Evolutionary conservation across 495 filamentous ascomycete species (phyloP), one percentile per base, ranked within the genome.

Genomic region (Xylaria cubensis): DNA sequence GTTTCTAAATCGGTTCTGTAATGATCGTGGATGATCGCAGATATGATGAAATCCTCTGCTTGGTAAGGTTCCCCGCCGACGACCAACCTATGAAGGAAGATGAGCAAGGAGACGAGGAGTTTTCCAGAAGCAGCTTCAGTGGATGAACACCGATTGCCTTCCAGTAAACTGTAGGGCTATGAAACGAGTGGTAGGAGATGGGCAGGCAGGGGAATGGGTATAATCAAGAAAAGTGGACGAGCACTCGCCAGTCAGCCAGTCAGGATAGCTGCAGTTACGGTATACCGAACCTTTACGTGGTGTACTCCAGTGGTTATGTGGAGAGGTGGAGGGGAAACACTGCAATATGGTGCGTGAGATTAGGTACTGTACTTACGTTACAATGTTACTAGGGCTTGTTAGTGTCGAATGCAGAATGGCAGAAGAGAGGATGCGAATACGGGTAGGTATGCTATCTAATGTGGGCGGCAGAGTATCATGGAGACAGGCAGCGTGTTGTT

Each of bases 221-320:
- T 42, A 67, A 42, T 17, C 48, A 56, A 44, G 65, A 67, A 67
- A 67, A 67, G 65, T 67, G 65, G 65, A 67, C 65, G 44, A 56
- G 65, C 65, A 44, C 36, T 55, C 4, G 50, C 56, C 32, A n/a
- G 44, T 12, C 65, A 56, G 65, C 65, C 65, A 51, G 50, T n/a
- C 50, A 67, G 65, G 36, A 36, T 67, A n/a, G 65, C 12, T 56
- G 50, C n/a, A 61, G 50, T 6, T 67, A 67, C 44, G 32, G 64
- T 53, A 53, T 64, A 64, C 59, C 59, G 41, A 62, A 10, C 61
- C n/a, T 64, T 64, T 42, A 42, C 39, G 39, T 42, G 19, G 61
- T 64, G 61, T 44, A 29, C n/a, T 12, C 36, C 29, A 67, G 50
- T 29, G 21, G 29, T 10, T n/a, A 67, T 34, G 65, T 67, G 65